Conservation (phyloP, 2,329 filamentous ascomycete species). For the Blumeria graminis region DNA sequence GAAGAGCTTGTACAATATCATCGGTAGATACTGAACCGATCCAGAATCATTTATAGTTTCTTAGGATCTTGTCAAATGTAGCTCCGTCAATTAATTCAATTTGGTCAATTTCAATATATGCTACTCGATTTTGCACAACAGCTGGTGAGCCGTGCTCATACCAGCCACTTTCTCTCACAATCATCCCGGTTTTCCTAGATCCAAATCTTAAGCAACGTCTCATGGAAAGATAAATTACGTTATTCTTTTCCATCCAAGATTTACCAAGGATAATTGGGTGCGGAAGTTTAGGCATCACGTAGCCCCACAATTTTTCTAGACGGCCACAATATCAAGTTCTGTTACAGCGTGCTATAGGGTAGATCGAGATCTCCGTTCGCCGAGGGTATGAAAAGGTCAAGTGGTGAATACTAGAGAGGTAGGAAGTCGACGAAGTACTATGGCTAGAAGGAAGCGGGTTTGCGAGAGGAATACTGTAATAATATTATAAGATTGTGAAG, state of each 20-base stretch:
- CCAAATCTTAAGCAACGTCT: background rate
- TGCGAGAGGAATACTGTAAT: no score
- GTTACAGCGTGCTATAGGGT: no score
- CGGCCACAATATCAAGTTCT: no score
- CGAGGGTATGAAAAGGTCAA: no score
- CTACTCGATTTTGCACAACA: background rate
- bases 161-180: background rate
- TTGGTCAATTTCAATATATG: background rate
- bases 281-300: background rate
- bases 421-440: no score
- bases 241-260: background rate
- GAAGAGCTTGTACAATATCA: background rate
- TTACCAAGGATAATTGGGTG: background rate
- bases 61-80: background rate
- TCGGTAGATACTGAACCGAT: background rate
- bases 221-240: background rate
- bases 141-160: background rate
- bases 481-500: no score
- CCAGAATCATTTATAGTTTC: background rate
- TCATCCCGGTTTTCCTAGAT: background rate
- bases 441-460: no score
- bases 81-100: background rate
- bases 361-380: background rate
- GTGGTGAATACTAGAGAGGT: no score
- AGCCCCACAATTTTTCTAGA: background rate